Base-by-base conservation (phyloP, 2,329 filamentous ascomycete genomes). In the Microcera coccophila region DNA sequence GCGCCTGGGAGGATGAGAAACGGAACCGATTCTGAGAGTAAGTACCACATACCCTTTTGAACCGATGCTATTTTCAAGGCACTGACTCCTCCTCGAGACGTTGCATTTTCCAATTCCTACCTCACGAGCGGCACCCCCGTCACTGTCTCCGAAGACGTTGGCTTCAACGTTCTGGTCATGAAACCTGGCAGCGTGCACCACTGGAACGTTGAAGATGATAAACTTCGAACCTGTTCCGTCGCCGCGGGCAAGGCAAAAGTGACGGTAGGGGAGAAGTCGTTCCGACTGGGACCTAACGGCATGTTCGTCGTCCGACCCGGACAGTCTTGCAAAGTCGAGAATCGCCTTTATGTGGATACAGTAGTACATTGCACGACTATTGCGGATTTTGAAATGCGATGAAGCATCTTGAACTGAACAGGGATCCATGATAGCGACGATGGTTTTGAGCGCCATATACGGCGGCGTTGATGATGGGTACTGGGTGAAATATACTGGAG, bases 71-170 rank as follows among this genome's bases (percentile, higher is more conserved):
- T 28, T 28, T n/a, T 28, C 9, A 9, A 7, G 31, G n/a, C 2
- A 34, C 8, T 3, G 12, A 17, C 29, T 36, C 28, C 40, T 31
- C 16, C 21, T 19, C 8, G 3, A 74, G 71, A 69, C 21, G 52
- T 73, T n/a, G 68, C 64, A 4, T 73, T 67, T 45, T 73, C 71
- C 12, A 68, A 64, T 28, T 58, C 67, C 1, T 74, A 70, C 45
- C 54, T 73, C 4, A 61, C 63, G 0, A 62, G 61, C 21, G 60
- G 61, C 4, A 61, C 64, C 22, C 60, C 68, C 0, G 56, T 73
- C 5, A 47, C 46, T 1, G 55, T 74, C 3, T 62, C 61, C 0
- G 59, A 64, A 17, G 66, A 69, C 16, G 45, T 72, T 4, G 56
- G 59, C 28, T 68, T 73, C 43, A 67, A 73, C 39, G 61, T 72